Evolutionary conservation across 148 eudicot species (phyloP), one percentile per base, ranked within the genome.

Genomic region (Pouteria glomerata): DNA sequence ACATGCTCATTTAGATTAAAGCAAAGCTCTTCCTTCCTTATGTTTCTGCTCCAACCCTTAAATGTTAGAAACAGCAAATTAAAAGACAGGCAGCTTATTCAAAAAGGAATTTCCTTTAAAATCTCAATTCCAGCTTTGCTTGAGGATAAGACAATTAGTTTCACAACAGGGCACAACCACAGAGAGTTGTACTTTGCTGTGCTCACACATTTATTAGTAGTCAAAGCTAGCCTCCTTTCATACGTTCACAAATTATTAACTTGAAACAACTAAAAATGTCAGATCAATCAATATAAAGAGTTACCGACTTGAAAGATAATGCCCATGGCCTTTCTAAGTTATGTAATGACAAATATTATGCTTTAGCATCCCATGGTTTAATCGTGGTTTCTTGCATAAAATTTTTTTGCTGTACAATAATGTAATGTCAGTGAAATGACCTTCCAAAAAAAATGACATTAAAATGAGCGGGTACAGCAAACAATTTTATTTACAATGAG

Each of bases 1-100:
- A 91, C 80, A 82, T 87, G 99, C 86, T 95, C 88, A 30, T 60
- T 57, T 64, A 95, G 63, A 84, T 73, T 59, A 51, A 55, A 77
- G 33, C 56, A 23, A 39, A 91, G 76, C 51, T 85, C 76, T 69
- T 84, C 81, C 59, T 81, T 85, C 77, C 72, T 85, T 67, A 82
- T 57, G 18, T 48, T 85, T 78, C 71, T 82, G 69, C 82, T 81
- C 70, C 77, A 74, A 57, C 74, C 91, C 98, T 94, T 90, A 66
- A 79, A 80, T 63, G 47, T 48, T 3, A 58, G 52, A 51, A 56
- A 58, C 62, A 61, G 56, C 37, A 61, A 48, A 19, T 69, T 50
- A 51, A 27, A 50, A 62, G 52, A 60, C 67, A 69, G 39, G 24
- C 61, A 55, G 33, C 61, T 51, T 69, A 45, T 37, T 67, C 39